Evolutionary conservation across 2,329 filamentous ascomycete genomes (phyloP).

Genomic region (Lecanosticta acicola): DNA sequence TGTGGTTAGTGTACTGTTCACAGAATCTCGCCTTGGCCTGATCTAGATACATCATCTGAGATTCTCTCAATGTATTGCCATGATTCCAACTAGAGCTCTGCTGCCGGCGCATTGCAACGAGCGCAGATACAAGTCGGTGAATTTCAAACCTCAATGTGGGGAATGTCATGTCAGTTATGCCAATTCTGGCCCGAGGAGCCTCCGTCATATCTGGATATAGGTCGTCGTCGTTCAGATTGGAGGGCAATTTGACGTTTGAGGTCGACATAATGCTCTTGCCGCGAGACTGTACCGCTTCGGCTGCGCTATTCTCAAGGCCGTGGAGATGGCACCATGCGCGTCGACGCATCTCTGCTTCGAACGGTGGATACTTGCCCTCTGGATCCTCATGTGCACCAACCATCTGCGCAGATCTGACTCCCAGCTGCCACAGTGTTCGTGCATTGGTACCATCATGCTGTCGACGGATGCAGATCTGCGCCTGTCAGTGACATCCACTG

Average conservation of each 20-base stretch:
- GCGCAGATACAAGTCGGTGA: conserved; percentile 15
- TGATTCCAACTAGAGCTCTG: background rate
- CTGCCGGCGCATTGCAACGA: conserved; percentile 14
- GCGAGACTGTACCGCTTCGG: conserved; percentile 21
- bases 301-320: conserved; percentile 22
- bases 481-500: background rate
- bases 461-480: conserved; percentile 18
- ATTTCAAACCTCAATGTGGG: conserved; percentile 21
- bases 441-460: conserved; percentile 12
- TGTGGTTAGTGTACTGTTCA: conserved; percentile 16
- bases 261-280: conserved; percentile 20
- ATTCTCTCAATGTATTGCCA: conserved; percentile 7
- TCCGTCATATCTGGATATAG: conserved; percentile 17
- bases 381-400: conserved; percentile 18
- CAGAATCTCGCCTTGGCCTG: conserved; percentile 12
- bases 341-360: conserved; percentile 21
- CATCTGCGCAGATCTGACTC: conserved; percentile 20
- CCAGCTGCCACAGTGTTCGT: conserved; percentile 17
- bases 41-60: conserved; percentile 15
- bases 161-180: conserved; percentile 24
- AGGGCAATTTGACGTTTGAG: conserved; percentile 18
- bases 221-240: conserved; percentile 27
- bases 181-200: conserved; percentile 15
- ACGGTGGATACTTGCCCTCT: conserved; percentile 12
- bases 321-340: conserved; percentile 24